Conservation (phyloP, 1,139 yeast genomes). For the Yamadazyma songkhlaensis region DNA sequence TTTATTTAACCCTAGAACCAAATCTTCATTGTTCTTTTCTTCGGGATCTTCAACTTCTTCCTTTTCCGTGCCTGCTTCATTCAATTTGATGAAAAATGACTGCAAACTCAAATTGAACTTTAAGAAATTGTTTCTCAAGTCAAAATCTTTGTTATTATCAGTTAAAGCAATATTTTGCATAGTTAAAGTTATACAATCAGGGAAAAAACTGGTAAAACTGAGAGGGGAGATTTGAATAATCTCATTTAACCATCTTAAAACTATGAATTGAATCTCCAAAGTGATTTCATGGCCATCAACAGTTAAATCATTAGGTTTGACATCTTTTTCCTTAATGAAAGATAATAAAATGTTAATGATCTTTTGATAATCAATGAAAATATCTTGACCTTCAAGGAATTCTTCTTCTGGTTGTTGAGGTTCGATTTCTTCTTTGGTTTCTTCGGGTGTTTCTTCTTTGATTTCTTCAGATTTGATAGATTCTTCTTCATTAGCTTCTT, state of each 20-base stretch:
- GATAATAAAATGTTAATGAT: constrained; percentile 78
- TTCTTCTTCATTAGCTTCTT: constrained; percentile 14
- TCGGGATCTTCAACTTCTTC: constrained; percentile 1
- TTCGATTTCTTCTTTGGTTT: neutral
- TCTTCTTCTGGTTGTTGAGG: constrained; percentile 31
- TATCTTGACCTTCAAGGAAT: constrained; percentile 80
- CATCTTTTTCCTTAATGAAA: constrained; percentile 51
- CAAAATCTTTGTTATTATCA: constrained; percentile 38
- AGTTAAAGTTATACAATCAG: constrained; percentile 40
- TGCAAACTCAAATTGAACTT: constrained; percentile 37
- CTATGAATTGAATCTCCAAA: constrained; percentile 76
- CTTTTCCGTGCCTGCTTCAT: constrained; percentile 15
- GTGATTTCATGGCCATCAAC: constrained; percentile 48
- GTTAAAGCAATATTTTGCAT: constrained; percentile 37
- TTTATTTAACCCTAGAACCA: constrained; percentile 31
- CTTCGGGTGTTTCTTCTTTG: constrained; percentile 6
- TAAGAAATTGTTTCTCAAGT: constrained; percentile 36
- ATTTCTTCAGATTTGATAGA: constrained; percentile 12
- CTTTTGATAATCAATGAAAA: constrained; percentile 74
- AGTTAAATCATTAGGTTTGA: constrained; percentile 26
- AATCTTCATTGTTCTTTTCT: constrained; percentile 15
- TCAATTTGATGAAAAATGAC: constrained; percentile 29
- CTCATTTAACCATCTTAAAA: constrained; percentile 79
- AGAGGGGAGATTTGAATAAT: constrained; percentile 73
- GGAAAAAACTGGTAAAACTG: constrained; percentile 63